Percentiles rank a stretch among this genome's conserved stretches.
phyloP scores from a whole-genome alignment of 1,284 basidiomycete species.

The Apiotrichum mycotoxinovorans region DNA sequence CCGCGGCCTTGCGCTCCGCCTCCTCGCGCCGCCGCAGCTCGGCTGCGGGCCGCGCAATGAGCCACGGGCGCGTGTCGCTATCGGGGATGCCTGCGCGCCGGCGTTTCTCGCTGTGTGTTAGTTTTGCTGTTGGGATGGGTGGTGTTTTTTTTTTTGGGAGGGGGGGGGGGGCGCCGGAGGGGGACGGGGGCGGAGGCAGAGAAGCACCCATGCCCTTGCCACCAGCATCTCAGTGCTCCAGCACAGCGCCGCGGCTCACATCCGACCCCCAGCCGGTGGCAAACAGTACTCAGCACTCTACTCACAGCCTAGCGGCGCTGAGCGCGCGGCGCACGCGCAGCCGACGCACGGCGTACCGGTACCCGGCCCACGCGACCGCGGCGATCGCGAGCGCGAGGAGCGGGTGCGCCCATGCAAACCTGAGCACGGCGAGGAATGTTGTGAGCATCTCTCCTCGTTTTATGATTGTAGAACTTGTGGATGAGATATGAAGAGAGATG shows the following conservation, averaged over 20 bases:
- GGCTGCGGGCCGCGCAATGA: conserved; percentile 18
- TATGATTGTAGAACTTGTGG: too few species aligned
- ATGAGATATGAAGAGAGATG: too few species aligned
- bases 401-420: background rate
- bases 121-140: background rate
- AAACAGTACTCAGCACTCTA: background rate
- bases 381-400: background rate
- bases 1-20: background rate
- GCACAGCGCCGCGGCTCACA: too few species aligned
- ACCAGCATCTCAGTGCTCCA: too few species aligned
- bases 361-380: background rate
- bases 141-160: background rate
- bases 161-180: too few species aligned
- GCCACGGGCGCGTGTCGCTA: conserved; percentile 20
- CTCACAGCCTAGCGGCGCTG: background rate
- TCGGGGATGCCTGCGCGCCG: conserved; percentile 24
- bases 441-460: background rate
- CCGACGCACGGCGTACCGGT: background rate
- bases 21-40: conserved; percentile 20
- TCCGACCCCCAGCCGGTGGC: too few species aligned
- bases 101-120: conserved; percentile 16
- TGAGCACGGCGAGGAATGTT: background rate
- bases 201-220: too few species aligned
- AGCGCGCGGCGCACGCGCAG: background rate
- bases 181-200: too few species aligned